Conservation (phyloP, 371 early-diverging fungal species). For the Coemansia sp. region DNA sequence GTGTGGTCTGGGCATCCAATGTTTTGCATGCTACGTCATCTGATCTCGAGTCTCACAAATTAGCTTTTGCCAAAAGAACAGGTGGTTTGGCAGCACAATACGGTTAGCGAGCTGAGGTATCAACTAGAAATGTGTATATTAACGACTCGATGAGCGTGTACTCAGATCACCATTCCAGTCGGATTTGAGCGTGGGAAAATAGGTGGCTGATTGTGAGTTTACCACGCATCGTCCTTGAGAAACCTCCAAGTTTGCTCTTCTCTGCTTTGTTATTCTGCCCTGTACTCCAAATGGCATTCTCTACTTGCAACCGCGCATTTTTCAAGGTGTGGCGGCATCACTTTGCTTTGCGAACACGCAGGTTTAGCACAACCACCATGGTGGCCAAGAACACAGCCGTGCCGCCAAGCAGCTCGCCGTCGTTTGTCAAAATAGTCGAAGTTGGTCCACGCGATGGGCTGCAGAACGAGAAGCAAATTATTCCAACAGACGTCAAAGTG, state of each 20-base stretch:
- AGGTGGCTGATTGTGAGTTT: neutral
- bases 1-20: neutral
- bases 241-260: neutral
- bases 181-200: slow-evolving; percentile 2
- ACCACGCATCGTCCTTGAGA: neutral
- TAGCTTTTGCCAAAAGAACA: neutral
- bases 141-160: neutral
- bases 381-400: slow-evolving; percentile 1
- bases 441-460: slow-evolving; percentile 96
- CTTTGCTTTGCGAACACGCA: neutral
- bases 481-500: slow-evolving; percentile 80
- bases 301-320: neutral
- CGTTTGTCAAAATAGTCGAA: slow-evolving; percentile 64
- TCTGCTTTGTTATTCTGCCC: neutral
- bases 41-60: neutral
- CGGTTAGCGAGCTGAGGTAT: neutral
- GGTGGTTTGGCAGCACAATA: neutral
- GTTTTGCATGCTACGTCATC: neutral
- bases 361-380: slow-evolving; percentile 11
- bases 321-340: neutral
- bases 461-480: slow-evolving; percentile 90
- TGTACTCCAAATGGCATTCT: neutral
- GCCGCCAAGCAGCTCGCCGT: neutral
- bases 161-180: neutral
- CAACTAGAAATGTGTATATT: too few species aligned